A percentile compares a stretch with the other conserved stretches of the same genome.
Evolutionary conservation across 78 protist species (phyloP).

Genomic region (Protostelium mycophagum): DNA sequence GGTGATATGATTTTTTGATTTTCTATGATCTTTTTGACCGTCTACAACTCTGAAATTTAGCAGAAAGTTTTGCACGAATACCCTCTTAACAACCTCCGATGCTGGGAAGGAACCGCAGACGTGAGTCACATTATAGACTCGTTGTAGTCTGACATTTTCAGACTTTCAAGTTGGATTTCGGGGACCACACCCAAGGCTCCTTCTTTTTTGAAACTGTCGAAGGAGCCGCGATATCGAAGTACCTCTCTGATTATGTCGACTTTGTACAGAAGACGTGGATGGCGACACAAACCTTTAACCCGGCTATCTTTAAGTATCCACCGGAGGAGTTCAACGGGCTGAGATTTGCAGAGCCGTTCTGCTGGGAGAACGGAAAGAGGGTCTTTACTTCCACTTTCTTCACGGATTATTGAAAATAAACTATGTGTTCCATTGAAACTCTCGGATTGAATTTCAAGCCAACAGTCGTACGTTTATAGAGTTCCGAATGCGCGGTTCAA

Average conservation of each 20-base stretch:
- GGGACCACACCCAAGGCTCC: slow-evolving; percentile 46
- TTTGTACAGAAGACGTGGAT: slow-evolving; percentile 29
- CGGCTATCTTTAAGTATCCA: background rate
- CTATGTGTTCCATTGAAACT: too few species aligned
- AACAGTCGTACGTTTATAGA: too few species aligned
- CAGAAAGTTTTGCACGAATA: slow-evolving; percentile 36
- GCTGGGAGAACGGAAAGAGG: background rate
- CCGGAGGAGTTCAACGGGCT: background rate
- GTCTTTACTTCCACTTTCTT: background rate
- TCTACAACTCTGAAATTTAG: background rate
- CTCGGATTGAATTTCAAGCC: too few species aligned
- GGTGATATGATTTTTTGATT: background rate
- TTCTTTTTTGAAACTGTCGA: slow-evolving; percentile 38
- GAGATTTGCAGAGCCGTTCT: background rate
- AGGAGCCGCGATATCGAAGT: slow-evolving; percentile 31
- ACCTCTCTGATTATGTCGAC: slow-evolving; percentile 51
- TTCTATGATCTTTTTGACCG: background rate
- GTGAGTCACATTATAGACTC: too few species aligned
- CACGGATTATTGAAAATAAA: background rate
- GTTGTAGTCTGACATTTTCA: too few species aligned
- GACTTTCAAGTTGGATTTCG: slow-evolving; percentile 39
- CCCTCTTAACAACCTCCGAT: slow-evolving; percentile 35
- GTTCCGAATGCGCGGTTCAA: too few species aligned
- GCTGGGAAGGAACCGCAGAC: slow-evolving; percentile 28
- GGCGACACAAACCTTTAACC: background rate